These are phyloP conservation scores for Phytopythium delawarense DNA, from an alignment of 352 stramenopile species.

Conservation along the genomic window DNA sequence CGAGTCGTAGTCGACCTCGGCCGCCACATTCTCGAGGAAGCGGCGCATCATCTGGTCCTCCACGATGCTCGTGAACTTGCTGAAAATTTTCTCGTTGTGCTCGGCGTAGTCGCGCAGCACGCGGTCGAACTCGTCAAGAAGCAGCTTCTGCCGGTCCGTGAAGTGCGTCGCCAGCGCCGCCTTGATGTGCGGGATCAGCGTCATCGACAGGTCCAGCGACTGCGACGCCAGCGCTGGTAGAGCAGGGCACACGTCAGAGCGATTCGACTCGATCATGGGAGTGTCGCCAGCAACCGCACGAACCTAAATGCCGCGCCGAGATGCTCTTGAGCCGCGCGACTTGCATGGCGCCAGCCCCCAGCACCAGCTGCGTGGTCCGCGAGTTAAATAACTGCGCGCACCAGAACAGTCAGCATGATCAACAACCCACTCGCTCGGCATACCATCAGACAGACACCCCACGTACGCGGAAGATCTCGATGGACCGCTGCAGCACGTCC, in stretches of 20 bases:
- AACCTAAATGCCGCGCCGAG: conserved; percentile 93
- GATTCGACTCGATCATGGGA: background rate
- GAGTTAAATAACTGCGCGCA: conserved; percentile 93
- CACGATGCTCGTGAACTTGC: conserved; percentile 97
- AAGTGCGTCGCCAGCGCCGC: conserved; percentile 94
- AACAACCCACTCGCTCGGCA: background rate
- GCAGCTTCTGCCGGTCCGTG: conserved; percentile 92
- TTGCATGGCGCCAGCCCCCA: conserved; percentile 96
- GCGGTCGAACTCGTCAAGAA: conserved; percentile 95
- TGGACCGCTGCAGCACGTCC: conserved; percentile 91
- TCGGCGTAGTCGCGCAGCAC: conserved; percentile 94
- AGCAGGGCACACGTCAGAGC: background rate
- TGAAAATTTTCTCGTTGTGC: conserved; percentile 97
- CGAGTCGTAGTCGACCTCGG: conserved; percentile 72
- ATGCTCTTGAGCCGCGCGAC: conserved; percentile 95
- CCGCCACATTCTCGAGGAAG: conserved; percentile 73
- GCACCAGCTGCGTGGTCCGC: conserved; percentile 93
- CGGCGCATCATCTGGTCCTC: conserved; percentile 95
- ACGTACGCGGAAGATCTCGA: conserved; percentile 86
- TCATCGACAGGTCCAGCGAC: conserved; percentile 92
- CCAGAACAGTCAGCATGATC: conserved; percentile 8
- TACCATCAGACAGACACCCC: background rate
- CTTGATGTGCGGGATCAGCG: conserved; percentile 94
- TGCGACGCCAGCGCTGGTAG: conserved; percentile 91
- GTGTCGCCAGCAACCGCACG: background rate